Conservation (phyloP, 2,329 filamentous ascomycete genomes). For the Fusarium sambucinum region DNA sequence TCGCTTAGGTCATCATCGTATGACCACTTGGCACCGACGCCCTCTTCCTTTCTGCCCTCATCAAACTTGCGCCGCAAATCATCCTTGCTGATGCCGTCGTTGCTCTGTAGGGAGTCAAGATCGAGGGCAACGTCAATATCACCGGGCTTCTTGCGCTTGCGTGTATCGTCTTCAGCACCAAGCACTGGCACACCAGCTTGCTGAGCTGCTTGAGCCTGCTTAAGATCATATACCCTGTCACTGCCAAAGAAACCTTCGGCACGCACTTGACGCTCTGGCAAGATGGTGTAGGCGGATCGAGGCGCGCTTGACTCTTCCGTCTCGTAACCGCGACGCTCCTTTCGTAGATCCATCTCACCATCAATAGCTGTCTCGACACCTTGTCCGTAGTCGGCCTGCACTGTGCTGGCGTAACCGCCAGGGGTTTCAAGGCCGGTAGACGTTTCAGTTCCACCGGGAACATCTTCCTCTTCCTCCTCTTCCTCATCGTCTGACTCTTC, state of each 20-base stretch:
- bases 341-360: slow-evolving; percentile 92
- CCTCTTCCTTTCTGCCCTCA: slow-evolving; percentile 73
- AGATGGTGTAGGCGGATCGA: slow-evolving; percentile 86
- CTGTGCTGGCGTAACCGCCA: slow-evolving; percentile 81
- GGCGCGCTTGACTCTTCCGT: slow-evolving; percentile 83
- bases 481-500: slow-evolving; percentile 80
- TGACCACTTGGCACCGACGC: slow-evolving; percentile 75
- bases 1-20: slow-evolving; percentile 90
- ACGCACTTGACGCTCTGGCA: slow-evolving; percentile 87
- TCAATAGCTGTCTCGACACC: slow-evolving; percentile 78
- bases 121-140: slow-evolving; percentile 95
- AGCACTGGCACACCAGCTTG: slow-evolving; percentile 76
- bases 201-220: slow-evolving; percentile 57
- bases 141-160: slow-evolving; percentile 95
- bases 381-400: slow-evolving; percentile 83
- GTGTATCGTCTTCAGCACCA: slow-evolving; percentile 79
- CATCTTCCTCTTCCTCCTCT: slow-evolving; percentile 71
- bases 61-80: slow-evolving; percentile 86
- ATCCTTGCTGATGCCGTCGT: slow-evolving; percentile 86
- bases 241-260: slow-evolving; percentile 96
- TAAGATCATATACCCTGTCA: slow-evolving; percentile 92
- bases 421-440: slow-evolving; percentile 84
- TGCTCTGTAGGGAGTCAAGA: slow-evolving; percentile 79
- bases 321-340: slow-evolving; percentile 82
- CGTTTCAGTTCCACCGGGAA: slow-evolving; percentile 76